Conservation (phyloP, 2,329 filamentous ascomycete species). For the Pyrenophora seminiperda region DNA sequence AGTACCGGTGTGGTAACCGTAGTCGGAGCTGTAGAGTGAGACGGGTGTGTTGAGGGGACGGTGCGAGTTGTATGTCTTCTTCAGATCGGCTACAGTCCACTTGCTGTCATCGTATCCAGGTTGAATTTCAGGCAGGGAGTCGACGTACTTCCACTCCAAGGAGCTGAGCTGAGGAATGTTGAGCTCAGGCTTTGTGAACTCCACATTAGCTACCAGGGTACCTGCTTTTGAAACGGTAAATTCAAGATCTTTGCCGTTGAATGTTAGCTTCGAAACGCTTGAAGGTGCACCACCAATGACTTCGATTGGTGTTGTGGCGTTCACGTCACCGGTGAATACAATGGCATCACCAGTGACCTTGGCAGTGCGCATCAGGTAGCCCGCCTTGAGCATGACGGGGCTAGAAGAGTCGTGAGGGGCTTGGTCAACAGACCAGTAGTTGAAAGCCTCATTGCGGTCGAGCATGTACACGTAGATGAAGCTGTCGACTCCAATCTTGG, state of each 20-base stretch:
- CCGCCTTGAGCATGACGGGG: constrained; percentile 64
- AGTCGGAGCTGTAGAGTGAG: constrained; percentile 70
- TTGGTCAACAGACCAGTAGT: constrained; percentile 68
- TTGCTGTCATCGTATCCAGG: constrained; percentile 68
- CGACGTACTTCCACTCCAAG: constrained; percentile 70
- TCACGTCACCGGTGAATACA: constrained; percentile 72
- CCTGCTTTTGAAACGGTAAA: constrained; percentile 52
- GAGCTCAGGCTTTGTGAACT: constrained; percentile 58
- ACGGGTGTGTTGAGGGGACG: constrained; percentile 64
- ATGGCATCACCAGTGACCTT: constrained; percentile 62
- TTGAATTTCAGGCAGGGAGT: constrained; percentile 72
- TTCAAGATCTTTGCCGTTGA: constrained; percentile 59
- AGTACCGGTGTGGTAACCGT: constrained; percentile 72
- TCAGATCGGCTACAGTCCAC: constrained; percentile 67
- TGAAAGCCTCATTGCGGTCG: constrained; percentile 68
- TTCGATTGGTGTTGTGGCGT: constrained; percentile 69
- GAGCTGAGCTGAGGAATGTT: constrained; percentile 62
- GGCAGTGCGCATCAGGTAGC: constrained; percentile 68
- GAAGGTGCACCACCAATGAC: constrained; percentile 66
- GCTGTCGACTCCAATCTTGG: constrained; percentile 51
- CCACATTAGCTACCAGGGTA: constrained; percentile 58
- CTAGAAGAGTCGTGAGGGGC: constrained; percentile 36
- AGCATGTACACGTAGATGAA: constrained; percentile 62
- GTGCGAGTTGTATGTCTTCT: constrained; percentile 65
- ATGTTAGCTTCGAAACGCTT: constrained; percentile 60